phyloP scores from a whole-genome alignment of 352 stramenopile species.

The Phytophthora idaei region DNA sequence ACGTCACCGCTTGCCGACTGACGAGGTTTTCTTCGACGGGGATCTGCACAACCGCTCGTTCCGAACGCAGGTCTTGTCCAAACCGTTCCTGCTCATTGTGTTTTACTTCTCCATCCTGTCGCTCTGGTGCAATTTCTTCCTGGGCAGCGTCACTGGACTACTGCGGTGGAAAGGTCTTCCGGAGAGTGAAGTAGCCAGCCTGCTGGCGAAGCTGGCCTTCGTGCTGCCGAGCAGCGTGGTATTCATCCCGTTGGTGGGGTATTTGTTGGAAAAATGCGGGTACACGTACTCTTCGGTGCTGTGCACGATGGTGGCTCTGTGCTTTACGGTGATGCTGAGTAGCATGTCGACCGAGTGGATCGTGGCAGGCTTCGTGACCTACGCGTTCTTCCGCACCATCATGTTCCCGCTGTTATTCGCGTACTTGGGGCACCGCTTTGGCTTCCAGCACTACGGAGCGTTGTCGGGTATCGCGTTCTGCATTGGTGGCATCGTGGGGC shows the following conservation, averaged over 20 bases:
- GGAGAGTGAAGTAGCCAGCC: slow-evolving; percentile 39
- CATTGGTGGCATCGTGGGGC: slow-evolving; percentile 62
- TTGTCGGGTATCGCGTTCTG: slow-evolving; percentile 80
- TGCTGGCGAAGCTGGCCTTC: slow-evolving; percentile 62
- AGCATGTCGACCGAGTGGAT: slow-evolving; percentile 49
- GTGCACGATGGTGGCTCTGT: slow-evolving; percentile 47
- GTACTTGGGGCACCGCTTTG: slow-evolving; percentile 78
- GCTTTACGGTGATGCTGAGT: slow-evolving; percentile 50
- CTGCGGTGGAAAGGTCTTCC: slow-evolving; percentile 58
- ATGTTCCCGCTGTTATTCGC: slow-evolving; percentile 86
- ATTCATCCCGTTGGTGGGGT: slow-evolving; percentile 76
- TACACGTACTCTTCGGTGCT: slow-evolving; percentile 62
- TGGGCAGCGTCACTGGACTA: slow-evolving; percentile 68
- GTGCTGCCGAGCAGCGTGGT: slow-evolving; percentile 73
- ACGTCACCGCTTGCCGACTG: slow-evolving; percentile 28
- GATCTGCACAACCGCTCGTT: slow-evolving; percentile 66
- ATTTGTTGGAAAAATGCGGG: slow-evolving; percentile 72
- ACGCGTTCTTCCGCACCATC: slow-evolving; percentile 84
- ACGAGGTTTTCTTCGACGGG: slow-evolving; percentile 46
- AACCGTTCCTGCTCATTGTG: slow-evolving; percentile 70
- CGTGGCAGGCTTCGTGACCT: slow-evolving; percentile 66
- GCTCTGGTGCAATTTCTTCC: slow-evolving; percentile 89
- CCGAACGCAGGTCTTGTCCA: slow-evolving; percentile 60
- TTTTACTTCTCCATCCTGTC: slow-evolving; percentile 75
- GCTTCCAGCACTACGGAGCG: slow-evolving; percentile 87